Conservation (phyloP, 192 early-diverging fungal genomes). For the Coemansia reversa region DNA sequence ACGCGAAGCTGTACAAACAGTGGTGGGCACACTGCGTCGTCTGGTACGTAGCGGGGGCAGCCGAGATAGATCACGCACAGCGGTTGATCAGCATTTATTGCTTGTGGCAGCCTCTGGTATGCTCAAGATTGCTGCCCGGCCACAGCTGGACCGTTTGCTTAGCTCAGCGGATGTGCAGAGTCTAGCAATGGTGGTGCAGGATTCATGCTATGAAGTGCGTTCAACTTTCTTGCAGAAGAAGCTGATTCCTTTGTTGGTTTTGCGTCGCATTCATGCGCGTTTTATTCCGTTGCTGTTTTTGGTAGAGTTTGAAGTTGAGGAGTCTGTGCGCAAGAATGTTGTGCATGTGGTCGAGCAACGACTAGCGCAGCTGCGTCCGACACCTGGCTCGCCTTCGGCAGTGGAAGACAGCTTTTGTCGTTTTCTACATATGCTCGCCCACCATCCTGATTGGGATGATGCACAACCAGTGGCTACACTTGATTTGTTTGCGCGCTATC, state of each 20-base stretch:
- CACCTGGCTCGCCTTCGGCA: conserved; percentile 47
- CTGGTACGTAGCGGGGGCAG: conserved; percentile 64
- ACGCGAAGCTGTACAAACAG: conserved; percentile 66
- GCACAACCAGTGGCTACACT: conserved; percentile 25
- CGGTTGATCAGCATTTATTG: conserved; percentile 64
- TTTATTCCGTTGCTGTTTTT: conserved; percentile 73
- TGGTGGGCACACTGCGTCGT: conserved; percentile 63
- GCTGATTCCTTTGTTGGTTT: conserved; percentile 69
- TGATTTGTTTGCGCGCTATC: conserved; percentile 65
- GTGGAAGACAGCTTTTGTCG: conserved; percentile 64
- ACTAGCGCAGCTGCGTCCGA: conserved; percentile 50
- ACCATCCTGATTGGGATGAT: conserved; percentile 82
- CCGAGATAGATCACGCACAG: conserved; percentile 52
- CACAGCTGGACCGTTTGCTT: conserved; percentile 57
- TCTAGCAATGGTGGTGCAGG: conserved; percentile 67
- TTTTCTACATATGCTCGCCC: conserved; percentile 73
- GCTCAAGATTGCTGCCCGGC: conserved; percentile 59
- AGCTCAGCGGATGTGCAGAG: conserved; percentile 57
- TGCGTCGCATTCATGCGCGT: conserved; percentile 62
- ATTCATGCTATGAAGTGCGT: conserved; percentile 80
- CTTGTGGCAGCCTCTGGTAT: conserved; percentile 65
- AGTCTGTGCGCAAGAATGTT: conserved; percentile 62
- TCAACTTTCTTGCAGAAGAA: conserved; percentile 62
- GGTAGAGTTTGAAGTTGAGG: conserved; percentile 84
- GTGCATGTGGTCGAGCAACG: conserved; percentile 62